Conservation (phyloP, 495 filamentous ascomycete genomes). For the Penicillium ochrochloron region DNA sequence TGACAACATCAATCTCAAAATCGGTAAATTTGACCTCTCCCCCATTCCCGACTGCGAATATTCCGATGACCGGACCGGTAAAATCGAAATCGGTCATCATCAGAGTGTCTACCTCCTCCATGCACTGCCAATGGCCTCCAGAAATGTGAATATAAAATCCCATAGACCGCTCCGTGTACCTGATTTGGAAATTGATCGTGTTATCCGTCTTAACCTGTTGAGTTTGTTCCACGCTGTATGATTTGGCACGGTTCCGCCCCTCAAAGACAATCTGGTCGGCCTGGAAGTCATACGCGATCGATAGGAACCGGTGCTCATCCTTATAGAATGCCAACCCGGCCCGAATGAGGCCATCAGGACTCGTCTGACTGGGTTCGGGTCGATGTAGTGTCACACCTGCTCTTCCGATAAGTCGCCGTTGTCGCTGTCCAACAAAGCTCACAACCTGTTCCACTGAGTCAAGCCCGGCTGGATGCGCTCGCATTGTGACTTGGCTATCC, state of each 20-base stretch:
- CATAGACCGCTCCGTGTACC: neutral
- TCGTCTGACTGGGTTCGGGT: neutral
- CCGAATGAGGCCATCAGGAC: neutral
- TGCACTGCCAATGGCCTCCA: neutral
- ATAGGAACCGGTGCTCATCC: conserved; percentile 25
- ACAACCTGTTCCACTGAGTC: neutral
- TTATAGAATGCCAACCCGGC: conserved; percentile 26
- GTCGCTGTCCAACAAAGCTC: conserved; percentile 17
- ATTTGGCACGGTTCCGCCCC: conserved; percentile 6
- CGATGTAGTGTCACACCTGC: conserved; percentile 4
- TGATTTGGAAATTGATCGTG: conserved; percentile 12
- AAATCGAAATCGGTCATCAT: conserved; percentile 28
- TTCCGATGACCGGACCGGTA: conserved; percentile 26
- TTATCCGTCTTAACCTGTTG: neutral
- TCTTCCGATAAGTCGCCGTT: conserved; percentile 13
- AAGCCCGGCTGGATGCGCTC: conserved; percentile 1
- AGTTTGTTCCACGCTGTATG: neutral
- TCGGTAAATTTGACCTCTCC: conserved; percentile 7
- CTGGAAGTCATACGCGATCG: conserved; percentile 12
- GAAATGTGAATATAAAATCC: neutral
- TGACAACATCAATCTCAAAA: neutral
- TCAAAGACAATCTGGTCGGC: conserved; percentile 11
- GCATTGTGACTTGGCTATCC: neutral
- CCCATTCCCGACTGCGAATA: conserved; percentile 18
- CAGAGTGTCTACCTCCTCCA: conserved; percentile 15